These are phyloP conservation scores for Combretum micranthum DNA, from an alignment of 345 rosid species.

Conservation along the genomic window DNA sequence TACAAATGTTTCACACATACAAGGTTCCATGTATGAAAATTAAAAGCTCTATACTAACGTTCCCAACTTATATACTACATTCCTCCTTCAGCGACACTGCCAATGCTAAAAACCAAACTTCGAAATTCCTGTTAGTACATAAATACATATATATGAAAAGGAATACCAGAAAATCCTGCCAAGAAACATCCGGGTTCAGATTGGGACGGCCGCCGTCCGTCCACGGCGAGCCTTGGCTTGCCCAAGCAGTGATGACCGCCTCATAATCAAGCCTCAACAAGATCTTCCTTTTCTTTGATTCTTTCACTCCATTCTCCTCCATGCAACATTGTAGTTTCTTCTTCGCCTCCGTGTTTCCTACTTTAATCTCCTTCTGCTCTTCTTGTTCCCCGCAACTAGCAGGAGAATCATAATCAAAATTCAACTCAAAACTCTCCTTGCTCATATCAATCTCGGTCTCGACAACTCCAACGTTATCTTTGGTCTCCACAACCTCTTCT, in stretches of 20 bases:
- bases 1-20: too few relatives aligned
- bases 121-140: too few relatives aligned
- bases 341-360: slow-evolving; percentile 9
- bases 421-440: slow-evolving; percentile 57
- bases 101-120: too few relatives aligned
- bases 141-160: background rate
- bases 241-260: slow-evolving; percentile 62
- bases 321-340: slow-evolving; percentile 11
- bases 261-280: slow-evolving; percentile 64
- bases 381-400: slow-evolving; percentile 38
- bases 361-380: slow-evolving; percentile 34
- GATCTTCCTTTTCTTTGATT: slow-evolving; percentile 30
- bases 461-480: slow-evolving; percentile 10
- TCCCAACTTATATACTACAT: too few relatives aligned
- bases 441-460: slow-evolving; percentile 26
- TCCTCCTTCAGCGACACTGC: too few relatives aligned
- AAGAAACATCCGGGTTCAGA: slow-evolving; percentile 35
- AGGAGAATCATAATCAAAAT: slow-evolving; percentile 56
- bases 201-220: slow-evolving; percentile 58
- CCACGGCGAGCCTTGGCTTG: slow-evolving; percentile 72
- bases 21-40: too few relatives aligned
- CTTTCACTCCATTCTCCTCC: slow-evolving; percentile 11
- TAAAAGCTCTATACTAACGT: too few relatives aligned
- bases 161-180: slow-evolving; percentile 54
- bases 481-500: slow-evolving; percentile 17